Evolutionary conservation across 2,329 filamentous ascomycete species (phyloP), one percentile per base, ranked within the genome.

Genomic region (Chaetomiaceae sp.): DNA sequence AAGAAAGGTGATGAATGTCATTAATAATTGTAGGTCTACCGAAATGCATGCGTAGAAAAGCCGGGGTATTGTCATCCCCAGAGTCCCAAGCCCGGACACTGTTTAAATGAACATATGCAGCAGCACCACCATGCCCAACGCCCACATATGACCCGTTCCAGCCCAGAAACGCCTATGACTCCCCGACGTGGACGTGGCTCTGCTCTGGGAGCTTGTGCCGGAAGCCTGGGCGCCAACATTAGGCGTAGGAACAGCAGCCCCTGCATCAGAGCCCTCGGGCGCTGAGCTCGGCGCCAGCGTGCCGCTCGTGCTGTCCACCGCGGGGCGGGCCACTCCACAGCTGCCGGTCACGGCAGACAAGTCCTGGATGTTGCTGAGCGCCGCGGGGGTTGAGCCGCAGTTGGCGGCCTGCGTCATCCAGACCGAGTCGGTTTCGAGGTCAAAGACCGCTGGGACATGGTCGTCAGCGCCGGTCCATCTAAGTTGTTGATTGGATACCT

Each of bases 331-430:
- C 42, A 48, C 4, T 4, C 53, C 56, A 34, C 64, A 66, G 1
- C 52, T 45, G 17, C 64, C 64, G 2, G 54, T 43, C 8, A 65
- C 51, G 2, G 53, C 45, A 3, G 48, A 34, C 14, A 71, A 54
- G 49, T 67, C 60, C 21, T 58, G 61, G 9, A 63, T 46, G 8
- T 59, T 56, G 30, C 61, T 65, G 38, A 73, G 67, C 41, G 72
- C 71, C 13, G 67, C 64, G n/a, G 71, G 70, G 5, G 67, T 68
- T 4, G 69, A 70, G 54, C 74, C 75, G 61, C 76, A 79, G 66
- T 78, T 77, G 27, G 62, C 56, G 52, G 78, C 78, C 50, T 73
- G 75, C 2, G 75, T 71, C 54, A 80, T 64, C 66, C 75, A 76
- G 25, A 77, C 67, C 19, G 65, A 66, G 57, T 76, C 65, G 51